Evolutionary conservation across 257 asterid species (phyloP).

Genomic region (Primulina tabacum): DNA sequence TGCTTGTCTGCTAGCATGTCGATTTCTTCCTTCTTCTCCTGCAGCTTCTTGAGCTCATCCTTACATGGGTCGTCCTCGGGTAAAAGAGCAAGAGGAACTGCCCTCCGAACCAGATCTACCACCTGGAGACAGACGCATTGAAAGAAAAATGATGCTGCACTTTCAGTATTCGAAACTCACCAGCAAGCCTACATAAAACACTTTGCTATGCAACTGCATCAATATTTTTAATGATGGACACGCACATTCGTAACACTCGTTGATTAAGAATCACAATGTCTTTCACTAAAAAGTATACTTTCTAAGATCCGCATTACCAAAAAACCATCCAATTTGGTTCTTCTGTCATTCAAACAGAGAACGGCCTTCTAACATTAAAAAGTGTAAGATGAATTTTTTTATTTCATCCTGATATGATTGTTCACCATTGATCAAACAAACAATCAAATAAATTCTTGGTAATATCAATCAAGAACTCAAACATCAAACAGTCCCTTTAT

Average conservation of each 20-base stretch:
- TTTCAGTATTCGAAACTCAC: background rate
- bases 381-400: no score
- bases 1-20: conserved; percentile 76
- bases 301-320: background rate
- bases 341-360: no score
- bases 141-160: background rate
- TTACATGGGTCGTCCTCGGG: conserved; percentile 62
- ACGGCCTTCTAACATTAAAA: no score
- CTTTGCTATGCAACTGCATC: background rate
- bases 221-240: background rate
- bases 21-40: conserved; percentile 56
- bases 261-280: background rate
- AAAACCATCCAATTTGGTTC: no score
- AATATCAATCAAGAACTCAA: conserved; percentile 7
- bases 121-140: conserved; percentile 42
- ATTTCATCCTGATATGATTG: background rate
- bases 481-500: background rate
- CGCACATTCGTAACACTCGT: background rate
- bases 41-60: conserved; percentile 62
- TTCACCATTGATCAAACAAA: background rate
- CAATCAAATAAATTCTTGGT: background rate
- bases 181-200: background rate
- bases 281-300: no score
- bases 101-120: conserved; percentile 76
- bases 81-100: conserved; percentile 69